Conservation (phyloP, 441 rosid species). For the Gossypium laxum region DNA sequence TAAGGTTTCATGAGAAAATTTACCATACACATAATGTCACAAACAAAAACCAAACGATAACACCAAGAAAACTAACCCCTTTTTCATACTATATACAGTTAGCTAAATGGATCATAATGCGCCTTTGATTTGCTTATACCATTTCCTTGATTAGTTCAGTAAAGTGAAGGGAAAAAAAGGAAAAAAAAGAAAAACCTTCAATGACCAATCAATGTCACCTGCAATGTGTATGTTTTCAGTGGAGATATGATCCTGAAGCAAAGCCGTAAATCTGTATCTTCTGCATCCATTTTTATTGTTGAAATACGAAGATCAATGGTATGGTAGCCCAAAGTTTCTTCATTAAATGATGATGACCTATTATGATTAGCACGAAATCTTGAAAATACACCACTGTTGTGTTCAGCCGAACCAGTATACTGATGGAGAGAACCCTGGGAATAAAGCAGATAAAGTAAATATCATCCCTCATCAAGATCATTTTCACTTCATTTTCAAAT, state of each 20-base stretch:
- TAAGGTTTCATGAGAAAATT: neutral
- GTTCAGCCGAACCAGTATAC: constrained; percentile 49
- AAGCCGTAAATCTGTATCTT: constrained; percentile 66
- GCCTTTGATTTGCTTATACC: neutral
- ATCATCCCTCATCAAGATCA: constrained; percentile 8
- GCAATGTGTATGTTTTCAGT: constrained; percentile 59
- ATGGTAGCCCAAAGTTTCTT: constrained; percentile 39
- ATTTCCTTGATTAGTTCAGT: neutral
- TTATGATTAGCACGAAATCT: constrained; percentile 59
- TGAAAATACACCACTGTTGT: constrained; percentile 55
- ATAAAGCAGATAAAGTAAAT: constrained; percentile 11
- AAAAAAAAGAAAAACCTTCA: neutral
- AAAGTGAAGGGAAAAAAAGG: neutral
- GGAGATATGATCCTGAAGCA: constrained; percentile 91
- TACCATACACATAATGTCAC: neutral
- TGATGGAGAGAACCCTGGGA: constrained; percentile 58
- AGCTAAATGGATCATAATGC: neutral
- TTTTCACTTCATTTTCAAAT: neutral
- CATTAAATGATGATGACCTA: constrained; percentile 49
- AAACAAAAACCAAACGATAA: constrained; percentile 5
- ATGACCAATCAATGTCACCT: constrained; percentile 40
- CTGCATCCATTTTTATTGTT: constrained; percentile 68
- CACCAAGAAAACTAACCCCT: neutral
- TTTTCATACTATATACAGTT: neutral
- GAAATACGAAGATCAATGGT: constrained; percentile 64